Evolutionary conservation across 495 filamentous ascomycete species (phyloP), one percentile per base, ranked within the genome.

Genomic region (Usnea hakonensis): DNA sequence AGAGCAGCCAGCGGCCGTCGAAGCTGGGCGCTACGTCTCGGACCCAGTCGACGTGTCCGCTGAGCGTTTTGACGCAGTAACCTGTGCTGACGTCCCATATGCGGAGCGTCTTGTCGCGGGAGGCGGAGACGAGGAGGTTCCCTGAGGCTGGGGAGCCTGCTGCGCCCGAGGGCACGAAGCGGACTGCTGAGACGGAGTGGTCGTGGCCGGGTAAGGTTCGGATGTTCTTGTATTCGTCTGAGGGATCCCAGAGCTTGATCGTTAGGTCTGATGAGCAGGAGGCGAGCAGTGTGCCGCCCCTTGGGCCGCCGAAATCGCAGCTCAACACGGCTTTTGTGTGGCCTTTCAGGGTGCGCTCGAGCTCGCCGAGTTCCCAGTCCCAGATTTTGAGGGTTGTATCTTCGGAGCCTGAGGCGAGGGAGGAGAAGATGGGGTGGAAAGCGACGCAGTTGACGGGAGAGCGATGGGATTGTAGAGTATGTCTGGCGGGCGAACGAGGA

Each of bases 291-390:
- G 88, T 91, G 28, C 87, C 87, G 43, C 89, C 90, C 65, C 89
- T 82, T 1, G 90, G 92, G 0, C 93, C 94, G 19, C 94, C 93
- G 74, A 88, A 97, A 67, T 97, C 94, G 54, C 96, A 83, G 70
- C 94, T 91, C 19, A 94, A 70, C 3, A 97, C 91, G 9, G 88
- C 84, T 69, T 90, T 95, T 3, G 90, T 96, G 71, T 98, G 94
- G 2, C 92, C 92, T 69, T 97, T 97, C 46, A 97, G 80, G 0
- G 94, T 97, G 33, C 87, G 75, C 70, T 97, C 93, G 11, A 96
- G 80, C 71, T 97, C 93, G 26, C 94, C 94, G 21, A 96, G 76
- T 67, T 98, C 94, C 90, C 91, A 97, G 69, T 97, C 94, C 94
- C 94, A 98, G 56, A 98, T 91, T 71, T 98, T 98, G 70, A 97